Conservation (phyloP, 208 protist species). For the Trichomonas tenax region DNA sequence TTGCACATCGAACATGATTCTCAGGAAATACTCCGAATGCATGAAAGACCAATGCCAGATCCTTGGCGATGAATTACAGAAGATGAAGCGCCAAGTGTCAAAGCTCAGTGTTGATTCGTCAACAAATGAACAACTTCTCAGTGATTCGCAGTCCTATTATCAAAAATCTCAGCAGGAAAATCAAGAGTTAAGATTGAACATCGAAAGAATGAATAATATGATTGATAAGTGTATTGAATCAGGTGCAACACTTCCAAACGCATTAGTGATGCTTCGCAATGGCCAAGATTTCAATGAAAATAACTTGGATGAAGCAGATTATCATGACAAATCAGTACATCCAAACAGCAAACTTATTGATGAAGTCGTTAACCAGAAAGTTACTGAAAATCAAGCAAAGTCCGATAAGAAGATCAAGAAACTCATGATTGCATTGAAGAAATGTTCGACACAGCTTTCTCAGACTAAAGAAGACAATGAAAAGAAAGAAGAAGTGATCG, state of each 20-base stretch:
- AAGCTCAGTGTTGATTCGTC: background rate
- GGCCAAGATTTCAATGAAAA: background rate
- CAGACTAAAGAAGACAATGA: background rate
- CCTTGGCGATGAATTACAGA: background rate
- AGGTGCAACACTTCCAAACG: background rate
- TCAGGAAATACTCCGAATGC: background rate
- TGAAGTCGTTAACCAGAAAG: background rate
- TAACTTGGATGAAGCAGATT: background rate
- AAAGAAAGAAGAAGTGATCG: background rate
- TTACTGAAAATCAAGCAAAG: background rate
- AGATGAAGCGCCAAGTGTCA: background rate
- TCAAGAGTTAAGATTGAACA: background rate
- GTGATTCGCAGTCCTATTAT: background rate
- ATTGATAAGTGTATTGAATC: background rate
- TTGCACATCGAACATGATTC: background rate
- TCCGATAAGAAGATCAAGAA: background rate
- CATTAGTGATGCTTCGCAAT: background rate
- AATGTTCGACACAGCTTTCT: background rate
- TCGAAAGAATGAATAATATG: background rate
- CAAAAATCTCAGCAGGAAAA: background rate
- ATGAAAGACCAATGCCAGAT: background rate
- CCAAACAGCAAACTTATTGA: background rate
- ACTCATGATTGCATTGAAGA: background rate
- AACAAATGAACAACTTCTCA: background rate
- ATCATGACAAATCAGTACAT: background rate